These are phyloP conservation scores for Erysimum cheiranthoides DNA, from an alignment of 345 rosid genomes.

Conservation along the genomic window DNA sequence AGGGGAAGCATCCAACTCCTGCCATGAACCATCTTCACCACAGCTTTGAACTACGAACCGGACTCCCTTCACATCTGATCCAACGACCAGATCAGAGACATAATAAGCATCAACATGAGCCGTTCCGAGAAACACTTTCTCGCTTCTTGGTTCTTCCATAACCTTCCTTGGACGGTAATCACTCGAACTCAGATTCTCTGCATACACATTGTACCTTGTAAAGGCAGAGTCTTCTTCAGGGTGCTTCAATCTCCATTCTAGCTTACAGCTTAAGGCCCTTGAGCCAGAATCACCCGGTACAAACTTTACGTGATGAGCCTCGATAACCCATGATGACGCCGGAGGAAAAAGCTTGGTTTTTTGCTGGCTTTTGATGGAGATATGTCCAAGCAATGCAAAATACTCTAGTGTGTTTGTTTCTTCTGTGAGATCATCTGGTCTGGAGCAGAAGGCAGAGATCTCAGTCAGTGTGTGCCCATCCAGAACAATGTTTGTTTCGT, in stretches of 20 bases:
- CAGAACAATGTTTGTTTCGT: slow-evolving; percentile 53
- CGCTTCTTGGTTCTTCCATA: slow-evolving; percentile 29
- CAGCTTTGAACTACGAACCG: slow-evolving; percentile 64
- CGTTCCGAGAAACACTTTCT: slow-evolving; percentile 57
- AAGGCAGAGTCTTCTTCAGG: slow-evolving; percentile 37
- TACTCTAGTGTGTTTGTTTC: slow-evolving; percentile 45
- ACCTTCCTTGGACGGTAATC: slow-evolving; percentile 30
- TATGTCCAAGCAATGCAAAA: slow-evolving; percentile 69
- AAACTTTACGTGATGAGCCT: slow-evolving; percentile 52
- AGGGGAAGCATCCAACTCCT: slow-evolving; percentile 65
- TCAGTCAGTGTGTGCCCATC: slow-evolving; percentile 58
- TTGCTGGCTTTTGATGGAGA: slow-evolving; percentile 46
- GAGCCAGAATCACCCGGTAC: slow-evolving; percentile 48
- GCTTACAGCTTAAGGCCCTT: slow-evolving; percentile 52
- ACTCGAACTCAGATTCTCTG: slow-evolving; percentile 44
- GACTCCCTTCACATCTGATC: slow-evolving; percentile 50
- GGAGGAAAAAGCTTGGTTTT: slow-evolving; percentile 54
- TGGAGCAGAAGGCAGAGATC: slow-evolving; percentile 67
- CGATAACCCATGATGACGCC: slow-evolving; percentile 58
- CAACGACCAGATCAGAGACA: slow-evolving; percentile 54
- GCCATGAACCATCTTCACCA: slow-evolving; percentile 56
- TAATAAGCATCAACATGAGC: slow-evolving; percentile 67
- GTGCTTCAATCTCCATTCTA: slow-evolving; percentile 60
- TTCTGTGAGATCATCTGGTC: slow-evolving; percentile 39
- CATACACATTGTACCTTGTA: slow-evolving; percentile 64